Evolutionary conservation across 2,329 filamentous ascomycete species (phyloP), one percentile per base, ranked within the genome.

Genomic region (Fusarium devonianum): DNA sequence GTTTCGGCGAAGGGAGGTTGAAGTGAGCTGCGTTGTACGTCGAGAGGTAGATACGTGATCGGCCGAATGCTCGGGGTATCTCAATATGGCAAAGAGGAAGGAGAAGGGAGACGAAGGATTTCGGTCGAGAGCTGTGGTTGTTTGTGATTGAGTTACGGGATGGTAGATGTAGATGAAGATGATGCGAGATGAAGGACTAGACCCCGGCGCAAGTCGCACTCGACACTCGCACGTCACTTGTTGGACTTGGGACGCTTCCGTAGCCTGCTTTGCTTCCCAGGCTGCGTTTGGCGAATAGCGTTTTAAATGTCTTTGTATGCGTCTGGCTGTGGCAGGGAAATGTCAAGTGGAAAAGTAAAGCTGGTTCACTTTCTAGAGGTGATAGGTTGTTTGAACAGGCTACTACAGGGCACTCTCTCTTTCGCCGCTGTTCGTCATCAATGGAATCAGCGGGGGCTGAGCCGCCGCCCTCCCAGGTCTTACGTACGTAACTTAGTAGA

Each of bases 381-480:
- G 38, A 13, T 17, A 18, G 18, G 28, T 33, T 42, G 39, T 56
- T 58, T 39, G 12, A 43, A 53, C 30, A 35, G 51, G 56, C 56
- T 48, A 39, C 53, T 28, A 17, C 28, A 14, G 32, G 48, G 36
- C 30, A 45, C 41, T 30, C 19, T 40, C 41, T 28, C 32, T 26
- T n/a, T n/a, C 25, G 38, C 25, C 42, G 42, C 49, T 44, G 33
- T 45, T 62, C 58, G 60, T 61, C 58, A 61, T 60, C 58, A 56
- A 50, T 39, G 30, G 42, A 47, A 49, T 12, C 39, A 59, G 25
- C 56, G 40, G 56, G 57, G 57, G 57, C 57, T 61, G 45, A 61
- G 57, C 33, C 28, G 48, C 43, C 41, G 25, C n/a, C 38, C 37
- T 12, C 16, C 30, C 30, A 33, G n/a, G 21, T 33, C 17, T 33